phyloP scores from a whole-genome alignment of 371 early-diverging fungal species.

The Paraphysoderma sedebokerense region DNA sequence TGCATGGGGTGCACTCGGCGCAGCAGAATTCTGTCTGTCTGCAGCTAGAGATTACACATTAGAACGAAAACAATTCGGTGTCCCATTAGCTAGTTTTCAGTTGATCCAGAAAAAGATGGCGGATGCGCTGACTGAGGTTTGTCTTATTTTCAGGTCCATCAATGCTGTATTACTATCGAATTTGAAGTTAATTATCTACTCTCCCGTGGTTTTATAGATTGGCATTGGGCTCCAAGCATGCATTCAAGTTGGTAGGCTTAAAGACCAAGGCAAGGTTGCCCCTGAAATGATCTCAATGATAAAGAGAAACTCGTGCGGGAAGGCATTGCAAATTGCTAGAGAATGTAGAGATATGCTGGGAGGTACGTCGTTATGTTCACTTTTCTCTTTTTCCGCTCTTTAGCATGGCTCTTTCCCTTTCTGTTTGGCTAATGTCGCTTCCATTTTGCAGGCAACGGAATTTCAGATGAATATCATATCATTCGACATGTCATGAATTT shows the following conservation, averaged over 20 bases:
- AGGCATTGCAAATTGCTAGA: slow-evolving; percentile 84
- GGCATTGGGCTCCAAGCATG: slow-evolving; percentile 78
- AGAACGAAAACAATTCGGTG: slow-evolving; percentile 81
- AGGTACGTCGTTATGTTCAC: slow-evolving; percentile 16
- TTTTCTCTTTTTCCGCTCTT: not conserved
- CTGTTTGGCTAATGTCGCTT: slow-evolving; percentile 9
- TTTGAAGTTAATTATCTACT: not conserved
- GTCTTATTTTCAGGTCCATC: not conserved
- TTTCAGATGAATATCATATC: slow-evolving; percentile 92
- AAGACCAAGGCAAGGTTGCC: slow-evolving; percentile 69
- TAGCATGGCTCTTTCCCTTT: too few relatives aligned
- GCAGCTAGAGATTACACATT: slow-evolving; percentile 82
- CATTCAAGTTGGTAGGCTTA: slow-evolving; percentile 83
- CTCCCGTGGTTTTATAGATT: slow-evolving; percentile 25
- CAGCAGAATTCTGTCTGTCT: slow-evolving; percentile 81
- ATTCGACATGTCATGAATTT: slow-evolving; percentile 90
- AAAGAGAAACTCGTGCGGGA: slow-evolving; percentile 92
- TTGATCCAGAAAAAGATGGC: slow-evolving; percentile 94
- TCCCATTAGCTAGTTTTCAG: slow-evolving; percentile 88
- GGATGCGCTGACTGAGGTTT: slow-evolving; percentile 74
- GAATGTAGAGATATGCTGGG: slow-evolving; percentile 74
- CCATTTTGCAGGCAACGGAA: slow-evolving; percentile 63
- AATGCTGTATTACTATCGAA: not conserved
- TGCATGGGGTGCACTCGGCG: slow-evolving; percentile 93
- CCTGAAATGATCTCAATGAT: slow-evolving; percentile 94